A percentile compares a stretch with the other conserved stretches of the same genome.
phyloP scores from a whole-genome alignment of 805 yeast species.

The Starmerella ratchasimensis region DNA sequence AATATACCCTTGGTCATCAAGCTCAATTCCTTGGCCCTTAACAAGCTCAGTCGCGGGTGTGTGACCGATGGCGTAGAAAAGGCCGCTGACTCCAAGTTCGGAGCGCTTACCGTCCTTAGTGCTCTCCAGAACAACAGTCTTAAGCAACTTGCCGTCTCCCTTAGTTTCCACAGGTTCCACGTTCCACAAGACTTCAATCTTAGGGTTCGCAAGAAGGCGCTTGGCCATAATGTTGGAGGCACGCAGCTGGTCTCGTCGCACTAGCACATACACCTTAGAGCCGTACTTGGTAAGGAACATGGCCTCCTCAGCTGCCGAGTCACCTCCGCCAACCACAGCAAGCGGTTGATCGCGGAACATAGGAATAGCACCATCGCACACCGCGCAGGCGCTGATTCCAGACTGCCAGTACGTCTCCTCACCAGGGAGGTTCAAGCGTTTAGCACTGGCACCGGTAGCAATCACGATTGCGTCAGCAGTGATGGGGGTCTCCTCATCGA shows the following conservation, averaged over 20 bases:
- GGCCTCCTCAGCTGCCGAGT: conserved; percentile 99
- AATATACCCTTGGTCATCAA: conserved; percentile 81
- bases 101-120: conserved; percentile 52
- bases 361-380: conserved; percentile 99
- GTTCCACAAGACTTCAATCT: conserved; percentile 82
- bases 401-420: conserved; percentile 98
- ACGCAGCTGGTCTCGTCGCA: conserved; percentile 86
- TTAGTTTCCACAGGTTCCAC: conserved; percentile 75
- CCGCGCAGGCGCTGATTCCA: conserved; percentile 99
- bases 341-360: conserved; percentile 95
- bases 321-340: conserved; percentile 98
- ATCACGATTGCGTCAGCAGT: conserved; percentile 85
- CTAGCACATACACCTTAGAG: conserved; percentile 83
- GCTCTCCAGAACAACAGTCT: conserved; percentile 51
- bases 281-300: conserved; percentile 93
- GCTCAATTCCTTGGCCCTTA: conserved; percentile 51
- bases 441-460: conserved; percentile 98
- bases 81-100: conserved; percentile 72
- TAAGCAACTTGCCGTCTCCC: conserved; percentile 82
- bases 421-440: conserved; percentile 86
- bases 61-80: conserved; percentile 97
- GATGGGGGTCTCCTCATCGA: conserved; percentile 73
- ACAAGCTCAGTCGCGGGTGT: conserved; percentile 84
- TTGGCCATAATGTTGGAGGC: conserved; percentile 96
- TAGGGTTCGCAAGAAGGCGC: conserved; percentile 71